A percentile compares a stretch with the other conserved stretches of the same genome.
These are phyloP conservation scores for Chalciporus sphaerocephalus DNA, from an alignment of 768 basidiomycete genomes.

Conservation along the genomic window DNA sequence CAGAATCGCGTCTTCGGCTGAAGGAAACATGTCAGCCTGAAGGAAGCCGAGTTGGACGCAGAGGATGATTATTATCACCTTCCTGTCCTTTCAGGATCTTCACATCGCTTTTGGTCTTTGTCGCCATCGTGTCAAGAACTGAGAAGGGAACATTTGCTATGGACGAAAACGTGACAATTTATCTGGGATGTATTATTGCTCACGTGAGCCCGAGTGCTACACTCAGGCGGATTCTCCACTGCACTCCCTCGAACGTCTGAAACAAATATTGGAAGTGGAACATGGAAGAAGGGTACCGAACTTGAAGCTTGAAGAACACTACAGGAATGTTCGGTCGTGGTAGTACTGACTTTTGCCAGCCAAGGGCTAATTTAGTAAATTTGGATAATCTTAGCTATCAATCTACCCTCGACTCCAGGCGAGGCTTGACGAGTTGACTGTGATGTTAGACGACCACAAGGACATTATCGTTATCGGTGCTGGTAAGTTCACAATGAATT, in stretches of 20 bases:
- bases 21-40: background rate
- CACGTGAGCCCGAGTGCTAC: too few relatives aligned
- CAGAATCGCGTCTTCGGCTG: slow-evolving; percentile 72
- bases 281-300: too few relatives aligned
- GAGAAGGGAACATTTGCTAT: background rate
- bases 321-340: too few relatives aligned
- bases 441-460: slow-evolving; percentile 20
- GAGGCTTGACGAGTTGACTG: slow-evolving; percentile 7
- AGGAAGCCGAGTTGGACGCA: background rate
- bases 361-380: too few relatives aligned
- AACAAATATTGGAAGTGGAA: too few relatives aligned
- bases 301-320: too few relatives aligned
- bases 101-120: slow-evolving; percentile 51
- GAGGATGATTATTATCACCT: slow-evolving; percentile 38
- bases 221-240: too few relatives aligned
- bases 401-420: too few relatives aligned
- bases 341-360: too few relatives aligned
- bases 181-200: background rate
- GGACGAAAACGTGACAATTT: too few relatives aligned
- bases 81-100: slow-evolving; percentile 75
- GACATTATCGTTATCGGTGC: slow-evolving; percentile 39
- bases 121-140: slow-evolving; percentile 28
- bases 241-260: too few relatives aligned
- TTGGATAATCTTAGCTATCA: too few relatives aligned
- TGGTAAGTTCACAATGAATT: slow-evolving; percentile 22